Percentiles rank a stretch among this genome's conserved stretches.
Evolutionary conservation across 2,329 filamentous ascomycete species (phyloP).

Genomic region (Colletotrichum orbiculare): DNA sequence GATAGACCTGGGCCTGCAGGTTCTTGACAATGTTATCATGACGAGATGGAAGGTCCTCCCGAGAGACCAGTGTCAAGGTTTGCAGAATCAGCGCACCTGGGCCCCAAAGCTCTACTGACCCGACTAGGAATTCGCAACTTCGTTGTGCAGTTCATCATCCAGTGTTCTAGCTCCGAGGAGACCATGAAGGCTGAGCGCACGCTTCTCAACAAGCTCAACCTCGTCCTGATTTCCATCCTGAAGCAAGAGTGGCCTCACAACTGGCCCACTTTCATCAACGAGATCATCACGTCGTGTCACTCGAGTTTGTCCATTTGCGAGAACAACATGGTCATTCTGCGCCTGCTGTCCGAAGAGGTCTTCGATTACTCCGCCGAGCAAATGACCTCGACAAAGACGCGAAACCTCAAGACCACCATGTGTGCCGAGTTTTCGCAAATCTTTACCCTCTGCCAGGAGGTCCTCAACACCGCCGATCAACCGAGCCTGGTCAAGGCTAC

Average conservation of each 20-base stretch:
- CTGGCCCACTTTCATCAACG: constrained; percentile 99
- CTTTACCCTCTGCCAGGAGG: constrained; percentile 96
- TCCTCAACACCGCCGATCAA: constrained; percentile 89
- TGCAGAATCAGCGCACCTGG: constrained; percentile 15
- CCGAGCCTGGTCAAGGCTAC: constrained; percentile 94
- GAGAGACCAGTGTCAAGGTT: constrained; percentile 91
- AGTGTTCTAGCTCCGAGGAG: constrained; percentile 91
- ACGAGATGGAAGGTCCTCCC: constrained; percentile 99
- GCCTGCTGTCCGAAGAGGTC: constrained; percentile 95
- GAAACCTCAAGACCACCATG: constrained; percentile 98
- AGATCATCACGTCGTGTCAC: constrained; percentile 96
- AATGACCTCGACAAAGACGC: constrained; percentile 98
- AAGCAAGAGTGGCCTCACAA: constrained; percentile 99
- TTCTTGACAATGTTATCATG: constrained; percentile 98
- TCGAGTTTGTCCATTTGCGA: constrained; percentile 97
- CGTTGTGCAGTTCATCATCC: constrained; percentile 97
- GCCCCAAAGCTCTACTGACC: constrained; percentile 5
- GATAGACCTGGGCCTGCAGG: constrained; percentile 89
- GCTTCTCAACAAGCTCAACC: constrained; percentile 96
- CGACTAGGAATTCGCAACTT: constrained; percentile 93
- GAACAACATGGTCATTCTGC: constrained; percentile 99
- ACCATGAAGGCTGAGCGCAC: constrained; percentile 85
- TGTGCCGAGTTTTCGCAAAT: constrained; percentile 98
- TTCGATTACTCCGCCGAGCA: constrained; percentile 99
- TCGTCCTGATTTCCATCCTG: constrained; percentile 95